Conservation (phyloP, 192 early-diverging fungal genomes). For the Umbelopsis sp. region DNA sequence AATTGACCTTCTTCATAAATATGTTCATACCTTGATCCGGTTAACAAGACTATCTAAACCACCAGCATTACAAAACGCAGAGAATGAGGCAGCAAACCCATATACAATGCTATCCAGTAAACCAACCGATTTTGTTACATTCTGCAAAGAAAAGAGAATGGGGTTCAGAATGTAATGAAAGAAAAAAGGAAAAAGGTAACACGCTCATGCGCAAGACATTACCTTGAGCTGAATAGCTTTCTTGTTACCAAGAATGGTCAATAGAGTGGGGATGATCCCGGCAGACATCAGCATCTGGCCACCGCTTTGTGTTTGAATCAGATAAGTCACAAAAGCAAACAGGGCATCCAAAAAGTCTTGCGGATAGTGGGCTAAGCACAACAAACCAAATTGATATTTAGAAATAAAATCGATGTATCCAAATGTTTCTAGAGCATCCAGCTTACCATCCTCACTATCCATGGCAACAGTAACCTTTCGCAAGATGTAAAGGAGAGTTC, state of each 20-base stretch:
- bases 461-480: conserved; percentile 67
- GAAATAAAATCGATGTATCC: neutral
- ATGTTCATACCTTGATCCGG: conserved; percentile 65
- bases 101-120: conserved; percentile 84
- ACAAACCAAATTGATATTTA: neutral
- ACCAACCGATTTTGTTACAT: conserved; percentile 70
- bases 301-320: conserved; percentile 80
- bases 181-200: neutral
- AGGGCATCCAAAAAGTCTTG: conserved; percentile 85
- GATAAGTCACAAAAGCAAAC: conserved; percentile 73
- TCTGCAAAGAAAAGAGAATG: conserved; percentile 36
- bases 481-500: conserved; percentile 81
- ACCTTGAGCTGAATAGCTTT: conserved; percentile 63
- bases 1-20: neutral
- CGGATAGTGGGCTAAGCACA: conserved; percentile 41
- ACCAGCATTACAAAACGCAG: conserved; percentile 79
- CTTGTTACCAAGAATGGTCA: conserved; percentile 70
- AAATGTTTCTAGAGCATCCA: neutral
- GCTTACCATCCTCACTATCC: conserved; percentile 29
- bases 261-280: conserved; percentile 83
- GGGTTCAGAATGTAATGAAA: neutral
- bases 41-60: conserved; percentile 78
- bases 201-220: neutral
- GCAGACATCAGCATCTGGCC: conserved; percentile 90
- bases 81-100: conserved; percentile 73